Evolutionary conservation across 768 basidiomycete genomes (phyloP), one percentile per base, ranked within the genome.

Genomic region (Boletus eberwhitei): DNA sequence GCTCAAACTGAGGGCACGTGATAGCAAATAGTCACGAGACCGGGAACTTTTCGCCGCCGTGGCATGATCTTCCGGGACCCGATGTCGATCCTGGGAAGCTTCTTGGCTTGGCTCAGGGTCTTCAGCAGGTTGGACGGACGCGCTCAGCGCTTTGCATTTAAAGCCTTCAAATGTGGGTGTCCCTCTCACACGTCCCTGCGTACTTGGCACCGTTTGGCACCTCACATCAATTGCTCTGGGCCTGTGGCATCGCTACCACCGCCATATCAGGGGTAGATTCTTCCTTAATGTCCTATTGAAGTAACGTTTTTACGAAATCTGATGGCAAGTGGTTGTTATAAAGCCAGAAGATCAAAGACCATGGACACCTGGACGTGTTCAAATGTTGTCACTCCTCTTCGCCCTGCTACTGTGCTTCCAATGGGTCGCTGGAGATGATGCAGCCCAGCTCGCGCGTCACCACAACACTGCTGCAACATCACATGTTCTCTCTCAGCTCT

Each of bases 351-450:
- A 13, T 6, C 7, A 22, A 5, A 14, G 17, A 19, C 6, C 37
- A 26, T 22, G 17, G 8, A 7, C 16, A 34, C 14, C 6, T 3
- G 11, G 7, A 19, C 41, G 9, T n/a, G 5, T 12, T 38, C 40
- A 35, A 37, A 66, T 66, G 64, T 22, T 56, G 1, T 5, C 22
- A 4, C 39, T 56, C 8, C 24, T 59, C 50, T 59, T 66, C 14
- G 22, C 48, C 11, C 34, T 60, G 4, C 44, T 66, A 5, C 35
- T 57, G 11, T 59, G 42, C 31, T 19, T 55, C 21, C 56, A 52
- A n/a, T 48, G 57, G 22, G 52, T 52, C 24, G 42, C 48, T 16
- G 62, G 42, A n/a, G 53, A 53, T 2, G 29, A 48, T n/a, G 3
- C 31, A 1, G 26, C 43, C 3, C 47, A 38, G 9, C 0, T 46